Percentiles rank a stretch among this genome's conserved stretches.
phyloP scores from a whole-genome alignment of 2,329 filamentous ascomycete species.

The Epichloe hybrida region DNA sequence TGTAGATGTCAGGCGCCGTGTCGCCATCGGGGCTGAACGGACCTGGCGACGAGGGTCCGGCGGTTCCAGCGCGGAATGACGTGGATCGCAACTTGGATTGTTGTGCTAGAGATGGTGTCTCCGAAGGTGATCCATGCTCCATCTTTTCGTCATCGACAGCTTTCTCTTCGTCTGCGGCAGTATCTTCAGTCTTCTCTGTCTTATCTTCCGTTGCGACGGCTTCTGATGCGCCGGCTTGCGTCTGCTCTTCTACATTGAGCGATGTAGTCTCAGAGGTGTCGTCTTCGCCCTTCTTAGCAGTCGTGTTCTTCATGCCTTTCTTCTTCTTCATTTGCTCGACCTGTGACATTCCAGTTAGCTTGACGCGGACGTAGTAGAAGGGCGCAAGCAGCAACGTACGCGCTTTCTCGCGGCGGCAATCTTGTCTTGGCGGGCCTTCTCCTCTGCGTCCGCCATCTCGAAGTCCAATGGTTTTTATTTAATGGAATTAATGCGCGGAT shows the following conservation, averaged over 20 bases:
- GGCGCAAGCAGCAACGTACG: conserved; percentile 25
- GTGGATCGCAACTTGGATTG: conserved; percentile 79
- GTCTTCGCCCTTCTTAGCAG: conserved; percentile 23
- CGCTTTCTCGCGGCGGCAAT: conserved; percentile 86
- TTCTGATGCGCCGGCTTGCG: conserved; percentile 1
- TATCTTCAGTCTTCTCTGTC: conserved; percentile 3
- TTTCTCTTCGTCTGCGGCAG: conserved; percentile 11
- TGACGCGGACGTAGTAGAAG: background rate
- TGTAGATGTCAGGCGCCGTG: conserved; percentile 73
- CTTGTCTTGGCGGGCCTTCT: conserved; percentile 85
- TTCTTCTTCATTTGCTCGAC: conserved; percentile 70
- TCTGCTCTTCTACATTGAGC: conserved; percentile 9
- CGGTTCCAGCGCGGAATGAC: conserved; percentile 59
- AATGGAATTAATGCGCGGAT: background rate
- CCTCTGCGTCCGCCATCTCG: conserved; percentile 70
- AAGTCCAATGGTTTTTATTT: background rate
- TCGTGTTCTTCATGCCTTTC: conserved; percentile 56
- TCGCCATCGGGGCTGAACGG: conserved; percentile 54
- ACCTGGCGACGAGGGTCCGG: conserved; percentile 32
- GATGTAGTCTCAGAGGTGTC: conserved; percentile 17
- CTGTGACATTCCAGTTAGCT: conserved; percentile 12
- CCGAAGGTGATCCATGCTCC: conserved; percentile 18
- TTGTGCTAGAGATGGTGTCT: conserved; percentile 52
- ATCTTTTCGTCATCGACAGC: conserved; percentile 17
- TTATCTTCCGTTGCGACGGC: conserved; percentile 1